These are phyloP conservation scores for Alternaria metachromatica DNA, from an alignment of 2,329 filamentous ascomycete species.

Conservation along the genomic window DNA sequence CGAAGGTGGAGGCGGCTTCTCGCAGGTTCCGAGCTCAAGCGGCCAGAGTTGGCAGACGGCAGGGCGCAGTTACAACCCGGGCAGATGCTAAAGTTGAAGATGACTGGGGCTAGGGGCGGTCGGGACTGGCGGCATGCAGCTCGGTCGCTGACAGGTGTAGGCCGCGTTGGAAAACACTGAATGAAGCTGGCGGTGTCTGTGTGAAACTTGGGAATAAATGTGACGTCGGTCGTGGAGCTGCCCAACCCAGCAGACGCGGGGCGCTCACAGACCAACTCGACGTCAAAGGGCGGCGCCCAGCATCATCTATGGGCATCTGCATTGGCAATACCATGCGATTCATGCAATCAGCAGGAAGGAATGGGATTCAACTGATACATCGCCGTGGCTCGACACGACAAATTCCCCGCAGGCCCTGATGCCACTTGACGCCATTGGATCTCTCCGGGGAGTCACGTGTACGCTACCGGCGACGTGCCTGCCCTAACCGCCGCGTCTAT, in stretches of 20 bases:
- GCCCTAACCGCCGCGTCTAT: conserved; percentile 16
- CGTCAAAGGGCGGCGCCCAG: not conserved
- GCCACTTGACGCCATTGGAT: conserved; percentile 13
- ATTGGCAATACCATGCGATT: not conserved
- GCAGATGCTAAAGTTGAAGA: conserved; percentile 16
- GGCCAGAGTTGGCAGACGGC: conserved; percentile 15
- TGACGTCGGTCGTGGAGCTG: conserved; percentile 32
- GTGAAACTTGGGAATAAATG: conserved; percentile 21
- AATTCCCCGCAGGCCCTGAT: not conserved
- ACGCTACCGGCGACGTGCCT: conserved; percentile 19
- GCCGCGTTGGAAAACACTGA: conserved; percentile 4
- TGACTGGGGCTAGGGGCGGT: conserved; percentile 10
- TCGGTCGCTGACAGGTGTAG: conserved; percentile 7
- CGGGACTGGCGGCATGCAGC: conserved; percentile 24
- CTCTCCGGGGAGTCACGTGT: conserved; percentile 19
- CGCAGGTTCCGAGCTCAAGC: conserved; percentile 32
- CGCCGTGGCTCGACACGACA: not conserved
- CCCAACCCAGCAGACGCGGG: conserved; percentile 6
- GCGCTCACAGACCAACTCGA: conserved; percentile 10
- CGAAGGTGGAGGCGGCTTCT: conserved; percentile 34
- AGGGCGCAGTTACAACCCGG: conserved; percentile 19
- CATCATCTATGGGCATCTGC: not conserved
- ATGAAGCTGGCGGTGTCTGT: conserved; percentile 9
- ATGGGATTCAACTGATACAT: not conserved
- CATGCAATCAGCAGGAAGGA: not conserved